These are phyloP conservation scores for Penicillium cinerascens DNA, from an alignment of 495 filamentous ascomycete species.

Conservation along the genomic window DNA sequence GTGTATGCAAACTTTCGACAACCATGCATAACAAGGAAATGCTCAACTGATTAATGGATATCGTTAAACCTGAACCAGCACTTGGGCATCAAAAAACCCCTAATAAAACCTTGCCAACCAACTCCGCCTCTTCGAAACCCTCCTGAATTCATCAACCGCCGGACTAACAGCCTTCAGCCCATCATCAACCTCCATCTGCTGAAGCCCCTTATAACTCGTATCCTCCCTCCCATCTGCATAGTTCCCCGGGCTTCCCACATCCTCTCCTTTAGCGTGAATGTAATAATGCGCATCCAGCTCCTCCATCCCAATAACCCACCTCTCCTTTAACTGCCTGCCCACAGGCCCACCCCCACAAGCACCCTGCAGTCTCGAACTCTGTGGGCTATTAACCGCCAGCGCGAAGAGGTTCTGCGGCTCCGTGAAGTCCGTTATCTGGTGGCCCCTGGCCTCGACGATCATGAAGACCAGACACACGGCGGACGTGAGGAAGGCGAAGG, in stretches of 20 bases:
- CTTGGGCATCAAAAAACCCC: neutral
- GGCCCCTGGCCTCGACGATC: constrained; percentile 41
- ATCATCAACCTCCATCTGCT: constrained; percentile 23
- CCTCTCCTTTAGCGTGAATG: constrained; percentile 33
- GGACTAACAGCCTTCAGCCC: constrained; percentile 23
- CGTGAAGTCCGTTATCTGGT: constrained; percentile 69
- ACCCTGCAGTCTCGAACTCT: constrained; percentile 50
- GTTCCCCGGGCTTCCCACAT: neutral
- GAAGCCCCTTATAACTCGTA: neutral
- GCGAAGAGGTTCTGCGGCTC: constrained; percentile 71
- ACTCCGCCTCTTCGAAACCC: constrained; percentile 23
- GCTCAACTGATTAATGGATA: neutral
- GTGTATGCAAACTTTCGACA: neutral
- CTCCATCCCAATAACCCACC: constrained; percentile 55
- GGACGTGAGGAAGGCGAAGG: constrained; percentile 60
- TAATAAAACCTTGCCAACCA: constrained; percentile 30
- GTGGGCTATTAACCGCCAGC: constrained; percentile 65
- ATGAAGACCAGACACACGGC: constrained; percentile 58
- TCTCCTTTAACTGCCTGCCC: constrained; percentile 48
- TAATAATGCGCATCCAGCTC: constrained; percentile 38
- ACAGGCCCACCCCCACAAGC: constrained; percentile 63
- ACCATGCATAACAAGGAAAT: neutral
- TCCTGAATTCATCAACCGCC: constrained; percentile 31
- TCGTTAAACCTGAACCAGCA: no score
- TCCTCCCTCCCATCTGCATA: neutral